phyloP scores from a whole-genome alignment of 2,329 filamentous ascomycete species.

The Ophiognomonia clavigignenti-juglandacearum region DNA sequence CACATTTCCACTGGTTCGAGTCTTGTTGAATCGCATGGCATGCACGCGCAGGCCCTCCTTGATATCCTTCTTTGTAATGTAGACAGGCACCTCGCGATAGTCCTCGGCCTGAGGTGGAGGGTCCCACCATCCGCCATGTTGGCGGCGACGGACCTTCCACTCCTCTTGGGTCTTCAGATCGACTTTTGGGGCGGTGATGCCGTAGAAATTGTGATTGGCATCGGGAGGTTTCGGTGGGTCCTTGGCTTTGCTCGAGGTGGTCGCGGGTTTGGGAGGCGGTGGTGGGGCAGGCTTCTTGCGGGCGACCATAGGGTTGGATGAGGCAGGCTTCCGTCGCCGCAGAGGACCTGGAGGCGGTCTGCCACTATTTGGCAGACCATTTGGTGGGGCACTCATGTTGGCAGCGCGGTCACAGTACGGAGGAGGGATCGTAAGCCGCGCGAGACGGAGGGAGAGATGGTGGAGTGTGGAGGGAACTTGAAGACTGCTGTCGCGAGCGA shows the following conservation, averaged over 20 bases:
- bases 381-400: constrained; percentile 41
- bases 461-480: not conserved
- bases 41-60: constrained; percentile 80
- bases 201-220: constrained; percentile 16
- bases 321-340: constrained; percentile 40
- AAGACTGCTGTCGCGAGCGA: not conserved
- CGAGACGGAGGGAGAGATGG: not conserved
- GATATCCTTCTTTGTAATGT: constrained; percentile 77
- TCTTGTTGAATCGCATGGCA: constrained; percentile 71
- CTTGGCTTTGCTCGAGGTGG: constrained; percentile 15
- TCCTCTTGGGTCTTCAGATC: constrained; percentile 23
- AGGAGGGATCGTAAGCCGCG: not conserved
- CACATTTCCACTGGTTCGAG: constrained; percentile 50
- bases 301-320: constrained; percentile 59
- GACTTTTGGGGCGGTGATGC: constrained; percentile 20
- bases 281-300: constrained; percentile 46
- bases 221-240: constrained; percentile 18
- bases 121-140: constrained; percentile 55
- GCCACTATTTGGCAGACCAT: constrained; percentile 25
- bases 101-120: constrained; percentile 38
- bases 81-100: constrained; percentile 60
- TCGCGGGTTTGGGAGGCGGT: constrained; percentile 27
- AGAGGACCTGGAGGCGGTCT: constrained; percentile 26
- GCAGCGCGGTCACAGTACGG: not conserved
- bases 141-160: constrained; percentile 37